Evolutionary conservation across 2,329 filamentous ascomycete species (phyloP), one percentile per base, ranked within the genome.

Genomic region (Trichoderma brevicompactum): DNA sequence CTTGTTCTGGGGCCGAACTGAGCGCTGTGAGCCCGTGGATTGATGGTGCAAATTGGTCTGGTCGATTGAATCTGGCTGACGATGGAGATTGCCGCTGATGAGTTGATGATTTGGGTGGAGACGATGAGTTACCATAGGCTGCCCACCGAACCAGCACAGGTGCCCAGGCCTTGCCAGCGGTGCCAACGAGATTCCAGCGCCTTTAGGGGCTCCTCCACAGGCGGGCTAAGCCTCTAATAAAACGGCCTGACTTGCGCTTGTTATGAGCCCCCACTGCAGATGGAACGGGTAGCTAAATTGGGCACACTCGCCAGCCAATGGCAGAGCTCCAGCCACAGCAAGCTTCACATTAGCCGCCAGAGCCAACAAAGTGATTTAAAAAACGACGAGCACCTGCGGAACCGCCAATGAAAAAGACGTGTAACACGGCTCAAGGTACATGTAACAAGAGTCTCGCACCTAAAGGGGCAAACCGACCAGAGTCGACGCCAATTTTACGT

Each of bases 331-430:
- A 55, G 36, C 64, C 48, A 34, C 23, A 36, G 19, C 48, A 46
- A 65, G 56, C 49, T 60, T 65, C 64, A 60, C 64, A 65, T 65
- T 65, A 65, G 64, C 64, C 64, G 64, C 64, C 64, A 54, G 53
- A 53, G 49, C 52, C 61, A 54, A 63, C 50, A 9, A n/a, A n/a
- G 43, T 56, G 53, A 54, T 64, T 13, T 43, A 9, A 7, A 46
- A 40, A 53, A 38, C 4, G 17, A 52, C 48, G 48, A 62, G 46
- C 59, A 43, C 44, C 12, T 28, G 54, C 54, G 46, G 54, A 50
- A n/a, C 63, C 17, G 7, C 63, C 17, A 55, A 52, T 52, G 48
- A 43, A 17, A 55, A 28, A 28, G 23, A 40, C 34, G 36, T 32
- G 36, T n/a, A 53, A 7, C 23, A 58, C n/a, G 41, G 32, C 56